Percentiles rank a stretch among this genome's conserved stretches.
phyloP scores from a whole-genome alignment of 192 early-diverging fungal genomes.

The Coemansia asiatica region DNA sequence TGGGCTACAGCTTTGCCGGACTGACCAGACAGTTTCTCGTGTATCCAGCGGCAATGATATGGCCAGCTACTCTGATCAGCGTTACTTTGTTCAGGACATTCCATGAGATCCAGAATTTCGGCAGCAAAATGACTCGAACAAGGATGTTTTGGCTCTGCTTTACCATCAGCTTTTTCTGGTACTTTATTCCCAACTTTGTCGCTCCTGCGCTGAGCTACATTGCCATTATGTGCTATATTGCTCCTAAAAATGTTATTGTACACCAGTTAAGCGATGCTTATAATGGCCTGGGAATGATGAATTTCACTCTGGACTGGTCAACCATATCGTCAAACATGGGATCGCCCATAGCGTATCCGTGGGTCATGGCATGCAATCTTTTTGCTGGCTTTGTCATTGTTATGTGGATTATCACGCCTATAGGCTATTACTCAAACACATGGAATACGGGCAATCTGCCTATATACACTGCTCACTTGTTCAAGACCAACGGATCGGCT shows the following conservation, averaged over 20 bases:
- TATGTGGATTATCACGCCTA: slow-evolving; percentile 75
- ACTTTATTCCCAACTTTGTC: slow-evolving; percentile 66
- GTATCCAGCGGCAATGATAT: slow-evolving; percentile 81
- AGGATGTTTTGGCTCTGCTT: slow-evolving; percentile 58
- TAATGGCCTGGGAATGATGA: slow-evolving; percentile 68
- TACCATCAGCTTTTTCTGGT: slow-evolving; percentile 54
- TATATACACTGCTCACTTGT: slow-evolving; percentile 65
- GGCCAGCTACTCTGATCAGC: slow-evolving; percentile 77
- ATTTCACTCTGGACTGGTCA: slow-evolving; percentile 77
- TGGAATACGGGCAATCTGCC: slow-evolving; percentile 63
- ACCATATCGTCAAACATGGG: slow-evolving; percentile 58
- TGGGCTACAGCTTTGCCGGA: slow-evolving; percentile 71
- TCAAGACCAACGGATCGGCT: slow-evolving; percentile 56
- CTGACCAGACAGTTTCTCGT: slow-evolving; percentile 76
- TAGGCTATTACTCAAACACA: slow-evolving; percentile 67
- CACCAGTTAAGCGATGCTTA: slow-evolving; percentile 52
- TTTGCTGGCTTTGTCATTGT: slow-evolving; percentile 68
- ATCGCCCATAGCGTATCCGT: slow-evolving; percentile 74
- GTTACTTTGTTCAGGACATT: slow-evolving; percentile 77
- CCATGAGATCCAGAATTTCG: slow-evolving; percentile 66
- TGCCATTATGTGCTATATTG: slow-evolving; percentile 62
- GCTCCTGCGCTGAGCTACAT: slow-evolving; percentile 68
- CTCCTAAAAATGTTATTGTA: slow-evolving; percentile 44
- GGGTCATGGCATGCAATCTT: slow-evolving; percentile 68
- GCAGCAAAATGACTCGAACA: slow-evolving; percentile 56